Base-by-base conservation (phyloP, 306 rosid genomes). In the Biancaea sappan region DNA sequence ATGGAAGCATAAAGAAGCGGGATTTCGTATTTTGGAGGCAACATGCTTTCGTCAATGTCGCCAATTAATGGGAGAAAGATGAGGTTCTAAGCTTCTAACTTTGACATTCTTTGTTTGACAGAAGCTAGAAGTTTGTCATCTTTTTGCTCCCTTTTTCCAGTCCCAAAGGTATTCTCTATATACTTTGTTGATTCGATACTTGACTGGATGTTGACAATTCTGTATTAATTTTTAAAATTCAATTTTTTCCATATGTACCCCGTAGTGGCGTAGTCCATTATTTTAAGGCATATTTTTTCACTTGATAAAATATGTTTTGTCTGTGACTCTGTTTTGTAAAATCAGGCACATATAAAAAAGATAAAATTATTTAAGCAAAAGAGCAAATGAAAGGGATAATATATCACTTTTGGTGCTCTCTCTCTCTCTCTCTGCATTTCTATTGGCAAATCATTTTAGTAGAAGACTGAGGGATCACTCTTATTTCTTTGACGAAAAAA, bases 41-140 rank as follows among this genome's bases (percentile, higher is more conserved):
- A 74, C 62, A 25, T 58, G 41, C 34, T 50, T 11, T 52, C 56
- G 12, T 64, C 2, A 19, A 41, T 28, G 14, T 15, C 34, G 8
- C 52, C 22, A 9, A 24, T 14, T 26, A 46, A 32, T 32, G 12
- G 13, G 48, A 61, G 71, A 74, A 5, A 41, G 63, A 32, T 22
- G 18, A 69, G 44, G 69, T 75, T 80, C 80, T 43, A 80, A 62
- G 73, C 77, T 75, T 69, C 32, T 21, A 34, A 52, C 67, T 43
- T 54, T 68, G 84, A 70, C 54, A 80, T 80, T 63, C 84, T 71
- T 80, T 75, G 48, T 62, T 54, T 80, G 40, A 26, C 69, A 14
- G 69, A 63, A 24, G 34, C 66, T 34, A 3, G 0, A 75, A 75
- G 77, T 75, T 75, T 63, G 77, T 70, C 64, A 75, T 34, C 67